Evolutionary conservation across 2,329 filamentous ascomycete species (phyloP).

Genomic region (Tolypocladium sp.): DNA sequence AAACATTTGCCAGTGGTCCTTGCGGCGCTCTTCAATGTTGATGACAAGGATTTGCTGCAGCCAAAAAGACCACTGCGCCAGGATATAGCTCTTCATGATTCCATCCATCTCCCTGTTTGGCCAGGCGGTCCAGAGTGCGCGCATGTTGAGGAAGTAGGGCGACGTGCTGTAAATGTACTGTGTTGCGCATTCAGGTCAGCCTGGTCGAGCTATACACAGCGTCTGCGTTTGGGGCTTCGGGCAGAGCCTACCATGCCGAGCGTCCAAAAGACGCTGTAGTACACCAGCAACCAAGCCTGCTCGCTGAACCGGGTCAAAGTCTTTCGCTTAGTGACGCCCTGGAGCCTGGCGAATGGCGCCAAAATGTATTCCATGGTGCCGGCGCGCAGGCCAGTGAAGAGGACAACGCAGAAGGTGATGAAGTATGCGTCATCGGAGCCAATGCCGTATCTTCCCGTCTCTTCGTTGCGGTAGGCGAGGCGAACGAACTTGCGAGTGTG

Average conservation of each 20-base stretch:
- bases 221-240: neutral
- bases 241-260: conserved; percentile 62
- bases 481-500: conserved; percentile 84
- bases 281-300: conserved; percentile 84
- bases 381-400: conserved; percentile 81
- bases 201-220: conserved; percentile 5
- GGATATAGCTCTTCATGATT: conserved; percentile 78
- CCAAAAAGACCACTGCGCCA: conserved; percentile 88
- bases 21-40: conserved; percentile 86
- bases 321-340: conserved; percentile 70
- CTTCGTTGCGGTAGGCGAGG: conserved; percentile 71
- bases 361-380: conserved; percentile 81
- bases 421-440: conserved; percentile 75
- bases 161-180: conserved; percentile 77
- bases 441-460: conserved; percentile 60
- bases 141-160: conserved; percentile 67
- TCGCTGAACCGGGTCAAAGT: conserved; percentile 78
- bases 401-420: conserved; percentile 68
- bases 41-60: conserved; percentile 90
- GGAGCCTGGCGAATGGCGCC: conserved; percentile 62
- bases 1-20: conserved; percentile 95
- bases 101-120: conserved; percentile 67
- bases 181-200: neutral
- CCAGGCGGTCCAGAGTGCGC: conserved; percentile 76
- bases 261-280: conserved; percentile 74